Evolutionary conservation across 305 asterid genomes (phyloP), one percentile per base, ranked within the genome.

Genomic region (Fraxinus paxiana): DNA sequence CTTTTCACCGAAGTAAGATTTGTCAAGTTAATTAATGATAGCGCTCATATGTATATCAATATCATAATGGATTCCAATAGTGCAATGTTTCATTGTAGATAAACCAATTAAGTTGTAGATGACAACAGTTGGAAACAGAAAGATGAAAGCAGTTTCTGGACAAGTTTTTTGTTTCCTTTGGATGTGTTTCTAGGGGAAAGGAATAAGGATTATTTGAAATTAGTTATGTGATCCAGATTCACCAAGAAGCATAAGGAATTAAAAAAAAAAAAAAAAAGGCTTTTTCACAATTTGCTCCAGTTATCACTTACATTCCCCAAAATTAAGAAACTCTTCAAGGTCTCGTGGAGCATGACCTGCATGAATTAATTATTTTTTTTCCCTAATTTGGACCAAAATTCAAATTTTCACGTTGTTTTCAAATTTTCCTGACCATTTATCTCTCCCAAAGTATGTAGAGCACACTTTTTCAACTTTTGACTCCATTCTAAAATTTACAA

Each of bases 191-290:
- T 20, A 37, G 33, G 69, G 43, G 33, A 76, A 28, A 20, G 12
- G 81, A 78, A 78, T 63, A 13, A 26, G 13, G 51, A 78, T 65
- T 78, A 65, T 56, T 7, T 2, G 46, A 48, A 33, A 34, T 3
- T 65, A 65, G 18, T 24, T 24, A 65, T 9, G 73, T 10, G 35
- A 1, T 28, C 20, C 30, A 12, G 18, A 65, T 65, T 65, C 74
- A 8, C n/a, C 6, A 22, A 30, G 28, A 30, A n/a, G 34, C 74
- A 81, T 46, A 10, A 56, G 43, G 43, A 65, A 59, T 56, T 67
- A 79, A 79, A 28, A 79, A 31, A 3, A 79, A 79, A 31, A 3
- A 79, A 78, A 28, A 79, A 31, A 10, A 43, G 54, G 54, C 5
- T 65, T 10, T n/a, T 35, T 73, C 63, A 31, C 61, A 54, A 8